A percentile compares a stretch with the other conserved stretches of the same genome.
Evolutionary conservation across 2,329 filamentous ascomycete genomes (phyloP).

Genomic region (Cercospora janseana): DNA sequence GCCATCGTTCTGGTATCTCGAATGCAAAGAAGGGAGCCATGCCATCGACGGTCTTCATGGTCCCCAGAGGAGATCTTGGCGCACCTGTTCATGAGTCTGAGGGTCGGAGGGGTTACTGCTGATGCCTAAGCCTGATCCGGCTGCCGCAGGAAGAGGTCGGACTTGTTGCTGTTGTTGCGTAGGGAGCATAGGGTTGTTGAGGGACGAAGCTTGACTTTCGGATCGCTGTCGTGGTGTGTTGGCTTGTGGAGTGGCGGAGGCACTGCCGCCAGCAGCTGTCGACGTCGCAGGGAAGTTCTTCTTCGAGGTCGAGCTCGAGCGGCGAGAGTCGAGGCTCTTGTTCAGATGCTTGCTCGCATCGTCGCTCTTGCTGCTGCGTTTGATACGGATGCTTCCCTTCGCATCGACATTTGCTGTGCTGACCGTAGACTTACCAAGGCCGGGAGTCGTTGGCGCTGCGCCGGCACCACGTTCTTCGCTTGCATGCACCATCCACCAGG

Average conservation of each 20-base stretch:
- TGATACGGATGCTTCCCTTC: slow-evolving; percentile 61
- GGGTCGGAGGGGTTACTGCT: slow-evolving; percentile 5
- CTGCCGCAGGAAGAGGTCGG: slow-evolving; percentile 17
- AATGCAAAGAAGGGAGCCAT: slow-evolving; percentile 1
- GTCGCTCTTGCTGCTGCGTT: slow-evolving; percentile 44
- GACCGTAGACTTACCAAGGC: slow-evolving; percentile 86
- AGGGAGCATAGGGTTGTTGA: slow-evolving; percentile 16
- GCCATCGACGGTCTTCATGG: slow-evolving; percentile 38
- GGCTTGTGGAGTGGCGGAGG: slow-evolving; percentile 14
- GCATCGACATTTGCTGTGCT: slow-evolving; percentile 84
- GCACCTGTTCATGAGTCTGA: slow-evolving; percentile 28
- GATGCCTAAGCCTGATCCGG: slow-evolving; percentile 24
- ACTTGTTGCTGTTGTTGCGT: slow-evolving; percentile 13
- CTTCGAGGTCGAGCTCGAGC: slow-evolving; percentile 82
- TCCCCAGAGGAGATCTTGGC: slow-evolving; percentile 31
- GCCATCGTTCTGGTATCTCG: not conserved
- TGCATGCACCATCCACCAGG: slow-evolving; percentile 95
- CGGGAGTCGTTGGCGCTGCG: slow-evolving; percentile 82
- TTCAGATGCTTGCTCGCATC: slow-evolving; percentile 57
- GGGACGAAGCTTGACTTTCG: slow-evolving; percentile 26
- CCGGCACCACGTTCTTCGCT: slow-evolving; percentile 75
- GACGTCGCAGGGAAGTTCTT: slow-evolving; percentile 57
- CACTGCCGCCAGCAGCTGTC: slow-evolving; percentile 17
- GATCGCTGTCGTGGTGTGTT: slow-evolving; percentile 24
- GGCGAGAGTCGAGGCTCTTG: slow-evolving; percentile 85